Conservation (phyloP, 1,284 basidiomycete species). For the Sporisorium graminicola region DNA sequence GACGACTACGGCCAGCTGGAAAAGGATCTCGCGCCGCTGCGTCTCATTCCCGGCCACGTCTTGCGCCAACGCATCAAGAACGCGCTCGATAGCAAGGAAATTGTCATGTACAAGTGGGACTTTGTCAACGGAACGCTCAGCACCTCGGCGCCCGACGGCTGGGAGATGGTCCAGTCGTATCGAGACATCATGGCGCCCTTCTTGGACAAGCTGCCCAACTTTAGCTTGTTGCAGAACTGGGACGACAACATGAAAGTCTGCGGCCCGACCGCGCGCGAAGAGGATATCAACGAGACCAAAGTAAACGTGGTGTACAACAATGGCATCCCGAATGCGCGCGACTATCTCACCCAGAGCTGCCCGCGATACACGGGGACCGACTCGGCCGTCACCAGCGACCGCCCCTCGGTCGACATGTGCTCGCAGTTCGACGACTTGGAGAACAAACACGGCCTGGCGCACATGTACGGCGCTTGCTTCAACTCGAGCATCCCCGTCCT, state of each 20-base stretch:
- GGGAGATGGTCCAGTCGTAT: background rate
- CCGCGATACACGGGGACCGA: conserved; percentile 11
- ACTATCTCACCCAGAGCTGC: conserved; percentile 17
- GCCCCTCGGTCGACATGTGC: conserved; percentile 34
- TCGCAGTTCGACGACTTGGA: conserved; percentile 13
- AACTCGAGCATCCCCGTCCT: conserved; percentile 26
- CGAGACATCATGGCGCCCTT: conserved; percentile 27
- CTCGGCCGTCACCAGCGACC: conserved; percentile 18
- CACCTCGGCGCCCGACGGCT: conserved; percentile 3
- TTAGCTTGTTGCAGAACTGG: conserved; percentile 32
- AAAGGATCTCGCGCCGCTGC: conserved; percentile 23
- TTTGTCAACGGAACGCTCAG: conserved; percentile 23
- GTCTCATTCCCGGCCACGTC: conserved; percentile 12
- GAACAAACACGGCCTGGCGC: conserved; percentile 20
- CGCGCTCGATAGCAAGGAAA: conserved; percentile 5
- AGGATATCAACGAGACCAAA: conserved; percentile 12
- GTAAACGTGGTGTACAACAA: background rate
- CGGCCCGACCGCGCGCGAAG: conserved; percentile 11
- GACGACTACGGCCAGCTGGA: conserved; percentile 38
- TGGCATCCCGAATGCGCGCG: conserved; percentile 4
- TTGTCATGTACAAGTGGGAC: conserved; percentile 17
- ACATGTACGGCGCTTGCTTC: conserved; percentile 16
- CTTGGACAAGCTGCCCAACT: conserved; percentile 22
- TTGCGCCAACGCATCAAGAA: conserved; percentile 23
- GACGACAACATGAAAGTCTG: conserved; percentile 25